Base-by-base conservation (phyloP, 495 filamentous ascomycete species). In the Xylaria longipes region DNA sequence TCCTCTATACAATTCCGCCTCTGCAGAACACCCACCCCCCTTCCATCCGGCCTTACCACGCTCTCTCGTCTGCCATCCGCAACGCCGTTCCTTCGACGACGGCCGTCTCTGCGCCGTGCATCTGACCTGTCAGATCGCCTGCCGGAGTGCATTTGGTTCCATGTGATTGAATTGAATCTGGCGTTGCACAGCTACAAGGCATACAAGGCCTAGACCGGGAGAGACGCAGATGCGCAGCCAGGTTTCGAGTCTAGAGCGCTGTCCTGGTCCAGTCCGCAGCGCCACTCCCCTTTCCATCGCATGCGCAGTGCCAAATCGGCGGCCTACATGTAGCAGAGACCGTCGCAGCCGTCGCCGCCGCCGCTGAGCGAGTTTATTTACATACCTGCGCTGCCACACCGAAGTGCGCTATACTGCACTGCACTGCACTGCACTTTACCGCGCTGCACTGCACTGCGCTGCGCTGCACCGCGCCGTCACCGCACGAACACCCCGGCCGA, bases 1-100 rank as follows among this genome's bases (percentile, higher is more conserved):
- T 79, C 56, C 60, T 76, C 65, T 68, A 15, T 70, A 62, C 62
- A 73, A 73, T 70, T 72, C 69, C 74, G 73, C 73, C 68, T 65
- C 70, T 43, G 11, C 37, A 12, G 45, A 63, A 43, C 22, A 43
- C 37, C 43, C 62, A 46, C 25, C 45, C 22, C 57, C 54, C 54
- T 50, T 54, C 68, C 68, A 57, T 62, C 74, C 58, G 39, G 64
- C 60, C 29, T 62, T 9, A 12, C 48, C 46, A 52, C 63, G 50
- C 57, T 41, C 31, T 35, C 43, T 58, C 22, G 12, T 35, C 69
- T n/a, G 20, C 43, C 25, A 14, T 29, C 45, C 46, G 43, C 46
- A 31, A 57, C 65, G 12, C 35, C 20, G 22, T 20, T 35, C 27
- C 41, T 50, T 35, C 31, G 15, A 48, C 17, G 63, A n/a, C 56